phyloP scores from a whole-genome alignment of 805 yeast genomes.

The Pichia exigua region DNA sequence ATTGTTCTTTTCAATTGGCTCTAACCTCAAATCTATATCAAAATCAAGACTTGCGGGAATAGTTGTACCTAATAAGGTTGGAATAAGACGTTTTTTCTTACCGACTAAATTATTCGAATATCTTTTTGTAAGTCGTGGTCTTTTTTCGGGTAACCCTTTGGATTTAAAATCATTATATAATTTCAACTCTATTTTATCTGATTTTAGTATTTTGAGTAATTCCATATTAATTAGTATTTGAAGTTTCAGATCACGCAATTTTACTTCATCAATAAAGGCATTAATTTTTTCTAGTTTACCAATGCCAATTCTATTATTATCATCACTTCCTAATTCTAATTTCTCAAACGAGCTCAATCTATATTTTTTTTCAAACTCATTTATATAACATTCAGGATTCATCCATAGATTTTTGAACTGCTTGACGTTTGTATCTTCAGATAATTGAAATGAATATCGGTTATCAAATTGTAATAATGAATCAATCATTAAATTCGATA shows the following conservation, averaged over 20 bases:
- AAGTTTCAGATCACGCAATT: constrained; percentile 23
- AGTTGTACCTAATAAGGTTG: constrained; percentile 28
- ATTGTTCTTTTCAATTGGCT: background rate
- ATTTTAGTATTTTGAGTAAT: constrained; percentile 15
- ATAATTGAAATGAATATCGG: constrained; percentile 10
- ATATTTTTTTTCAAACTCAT: background rate
- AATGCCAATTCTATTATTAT: background rate
- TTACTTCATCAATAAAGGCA: constrained; percentile 11
- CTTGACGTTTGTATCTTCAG: background rate
- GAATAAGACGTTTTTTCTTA: constrained; percentile 26
- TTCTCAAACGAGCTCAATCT: background rate
- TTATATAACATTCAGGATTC: background rate
- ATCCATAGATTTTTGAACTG: constrained; percentile 1
- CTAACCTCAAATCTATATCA: constrained; percentile 22
- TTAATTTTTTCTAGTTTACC: constrained; percentile 3
- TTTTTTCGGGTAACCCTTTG: background rate
- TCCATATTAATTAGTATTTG: constrained; percentile 26
- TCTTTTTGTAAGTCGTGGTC: background rate
- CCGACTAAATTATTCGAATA: constrained; percentile 16
- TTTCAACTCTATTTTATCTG: background rate
- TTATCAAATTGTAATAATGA: constrained; percentile 17
- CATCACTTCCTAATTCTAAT: background rate
- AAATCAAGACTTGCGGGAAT: constrained; percentile 18
- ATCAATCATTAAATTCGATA: constrained; percentile 15
- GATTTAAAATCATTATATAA: background rate